Evolutionary conservation across 2,329 filamentous ascomycete genomes (phyloP).

Genomic region (Arthroderma sp.): DNA sequence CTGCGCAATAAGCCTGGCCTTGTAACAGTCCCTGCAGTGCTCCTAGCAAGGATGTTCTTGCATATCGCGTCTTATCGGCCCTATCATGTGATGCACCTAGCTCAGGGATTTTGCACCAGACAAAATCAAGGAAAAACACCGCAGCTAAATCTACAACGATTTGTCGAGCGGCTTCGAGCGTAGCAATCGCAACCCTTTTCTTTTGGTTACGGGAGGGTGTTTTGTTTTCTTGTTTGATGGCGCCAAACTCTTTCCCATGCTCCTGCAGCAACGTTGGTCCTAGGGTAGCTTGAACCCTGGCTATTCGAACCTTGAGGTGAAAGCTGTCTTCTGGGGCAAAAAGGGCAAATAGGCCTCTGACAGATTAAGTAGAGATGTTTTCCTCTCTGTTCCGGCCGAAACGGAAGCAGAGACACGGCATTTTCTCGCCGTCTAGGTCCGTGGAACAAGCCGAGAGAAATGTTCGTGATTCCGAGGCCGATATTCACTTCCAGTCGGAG

Average conservation of each 20-base stretch:
- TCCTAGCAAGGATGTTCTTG: background rate
- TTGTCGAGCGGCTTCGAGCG: background rate
- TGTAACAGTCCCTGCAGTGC: background rate
- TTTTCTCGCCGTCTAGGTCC: constrained; percentile 3
- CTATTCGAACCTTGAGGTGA: background rate
- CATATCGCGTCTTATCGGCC: background rate
- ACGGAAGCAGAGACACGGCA: background rate
- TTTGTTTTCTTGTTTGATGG: constrained; percentile 2
- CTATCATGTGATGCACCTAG: background rate
- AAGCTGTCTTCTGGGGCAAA: background rate
- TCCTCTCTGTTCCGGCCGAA: constrained; percentile 7
- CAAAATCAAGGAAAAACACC: background rate
- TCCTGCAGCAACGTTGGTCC: background rate
- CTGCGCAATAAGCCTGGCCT: background rate
- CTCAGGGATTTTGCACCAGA: background rate
- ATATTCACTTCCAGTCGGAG: background rate
- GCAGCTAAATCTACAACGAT: background rate
- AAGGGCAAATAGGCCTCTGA: background rate
- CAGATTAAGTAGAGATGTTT: constrained; percentile 1
- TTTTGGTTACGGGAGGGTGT: background rate
- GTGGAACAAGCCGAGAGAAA: background rate
- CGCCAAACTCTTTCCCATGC: background rate
- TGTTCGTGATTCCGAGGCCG: background rate
- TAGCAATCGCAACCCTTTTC: background rate
- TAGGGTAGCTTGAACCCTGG: background rate